Evolutionary conservation across 306 rosid species (phyloP).

Genomic region (Vigna hirtella): DNA sequence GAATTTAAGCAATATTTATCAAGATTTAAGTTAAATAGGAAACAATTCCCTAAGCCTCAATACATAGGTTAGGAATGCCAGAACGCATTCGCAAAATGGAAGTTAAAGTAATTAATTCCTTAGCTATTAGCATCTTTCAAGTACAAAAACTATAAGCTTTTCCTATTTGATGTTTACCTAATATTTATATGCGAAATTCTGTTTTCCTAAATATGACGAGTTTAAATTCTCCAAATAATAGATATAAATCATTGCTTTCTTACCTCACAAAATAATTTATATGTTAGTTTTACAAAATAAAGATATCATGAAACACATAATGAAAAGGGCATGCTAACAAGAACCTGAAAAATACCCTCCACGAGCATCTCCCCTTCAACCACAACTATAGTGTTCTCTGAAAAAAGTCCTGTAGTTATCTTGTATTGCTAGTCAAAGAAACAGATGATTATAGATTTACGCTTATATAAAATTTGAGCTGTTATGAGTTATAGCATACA

Average conservation of each 20-base stretch:
- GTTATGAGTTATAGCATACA: constrained; percentile 12
- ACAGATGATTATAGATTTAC: constrained; percentile 29
- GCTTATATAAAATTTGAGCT: constrained; percentile 26
- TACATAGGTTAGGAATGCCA: neutral
- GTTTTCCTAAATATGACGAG: neutral
- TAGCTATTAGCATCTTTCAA: neutral
- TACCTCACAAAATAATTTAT: constrained; percentile 4
- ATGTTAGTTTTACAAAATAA: constrained; percentile 16
- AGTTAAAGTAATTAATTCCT: neutral
- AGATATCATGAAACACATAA: constrained; percentile 14
- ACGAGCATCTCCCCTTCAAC: constrained; percentile 95
- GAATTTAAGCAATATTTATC: neutral
- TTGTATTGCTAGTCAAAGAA: constrained; percentile 85
- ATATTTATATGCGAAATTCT: neutral
- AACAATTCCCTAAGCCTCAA: neutral
- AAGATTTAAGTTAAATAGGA: neutral
- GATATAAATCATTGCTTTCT: neutral
- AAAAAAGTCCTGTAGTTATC: constrained; percentile 92
- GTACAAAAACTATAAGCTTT: constrained; percentile 3
- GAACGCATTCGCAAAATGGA: neutral
- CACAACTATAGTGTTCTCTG: constrained; percentile 93
- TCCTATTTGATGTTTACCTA: neutral
- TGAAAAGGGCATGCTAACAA: constrained; percentile 39
- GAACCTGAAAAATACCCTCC: constrained; percentile 84
- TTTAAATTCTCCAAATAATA: neutral